Percentiles rank a stretch among this genome's conserved stretches.
These are phyloP conservation scores for Trichoderma gracile DNA, from an alignment of 2,329 filamentous ascomycete genomes.

Conservation along the genomic window DNA sequence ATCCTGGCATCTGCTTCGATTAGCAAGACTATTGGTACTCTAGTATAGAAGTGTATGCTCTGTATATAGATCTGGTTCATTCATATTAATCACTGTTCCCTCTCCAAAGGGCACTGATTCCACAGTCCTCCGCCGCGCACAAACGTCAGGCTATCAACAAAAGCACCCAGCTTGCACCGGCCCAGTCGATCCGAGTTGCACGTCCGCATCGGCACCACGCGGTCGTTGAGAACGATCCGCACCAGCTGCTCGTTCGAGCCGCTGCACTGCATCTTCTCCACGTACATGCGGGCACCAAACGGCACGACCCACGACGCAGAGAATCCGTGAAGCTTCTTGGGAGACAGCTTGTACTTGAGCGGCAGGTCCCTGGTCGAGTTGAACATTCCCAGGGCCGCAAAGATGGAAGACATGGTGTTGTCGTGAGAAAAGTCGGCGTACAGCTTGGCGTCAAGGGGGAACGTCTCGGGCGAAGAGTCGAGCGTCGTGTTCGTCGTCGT, in stretches of 20 bases:
- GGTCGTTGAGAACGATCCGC: constrained; percentile 79
- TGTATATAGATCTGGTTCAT: no score
- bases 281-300: constrained; percentile 77
- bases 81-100: not conserved
- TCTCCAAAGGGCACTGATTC: constrained; percentile 55
- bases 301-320: constrained; percentile 78
- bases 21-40: no score
- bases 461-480: constrained; percentile 65
- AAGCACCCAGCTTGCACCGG: constrained; percentile 67
- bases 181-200: constrained; percentile 72
- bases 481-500: constrained; percentile 79
- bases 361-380: constrained; percentile 61
- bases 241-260: constrained; percentile 64
- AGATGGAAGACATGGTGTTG: constrained; percentile 78
- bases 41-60: no score
- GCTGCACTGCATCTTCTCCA: constrained; percentile 80
- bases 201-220: constrained; percentile 69
- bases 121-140: constrained; percentile 71
- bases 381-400: constrained; percentile 76
- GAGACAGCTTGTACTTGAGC: constrained; percentile 51
- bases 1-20: no score
- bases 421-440: constrained; percentile 95
- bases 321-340: constrained; percentile 63
- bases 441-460: constrained; percentile 67
- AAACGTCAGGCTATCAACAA: constrained; percentile 75